Evolutionary conservation across 1,284 basidiomycete species (phyloP), one percentile per base, ranked within the genome.

Genomic region (Rhodotorula sp.): DNA sequence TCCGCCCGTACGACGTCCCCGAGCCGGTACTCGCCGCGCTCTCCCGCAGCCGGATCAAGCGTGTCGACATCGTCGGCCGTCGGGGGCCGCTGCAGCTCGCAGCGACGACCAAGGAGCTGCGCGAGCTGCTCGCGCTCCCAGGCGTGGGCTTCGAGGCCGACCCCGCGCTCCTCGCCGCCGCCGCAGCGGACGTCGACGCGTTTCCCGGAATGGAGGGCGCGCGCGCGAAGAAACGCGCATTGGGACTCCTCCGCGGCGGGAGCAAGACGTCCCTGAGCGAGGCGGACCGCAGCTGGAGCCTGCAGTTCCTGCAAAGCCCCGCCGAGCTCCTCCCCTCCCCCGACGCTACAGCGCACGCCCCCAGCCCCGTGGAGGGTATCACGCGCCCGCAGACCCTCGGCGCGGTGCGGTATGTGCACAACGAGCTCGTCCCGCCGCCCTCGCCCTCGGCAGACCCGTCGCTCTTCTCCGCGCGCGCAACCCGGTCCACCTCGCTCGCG

Each of bases 41-140:
- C 12, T 81, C 84, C 0, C 82, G 83, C 8, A 91, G 89, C 19
- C 76, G 83, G 10, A 87, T 99, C 34, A 84, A 87, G 74, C 88
- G 91, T 64, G 90, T 99, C 39, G 89, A 89, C 25, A 90, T 97
- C 59, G 85, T 96, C 41, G 96, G 89, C 0, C 84, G 97, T 53
- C 85, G 96, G 25, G 96, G 95, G 0, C 93, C 93, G 0, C 86
- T 90, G 5, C 91, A 98, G 80, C 90, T 93, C 0, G 91, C 94
- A 0, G 97, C 96, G 80, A 96, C 94, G 2, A 90, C 91, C 61
- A 98, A 98, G 82, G 97, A 99, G 82, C 85, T 97, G 6, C 85
- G 96, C 37, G 96, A 99, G 83, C 87, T 98, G 85, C 87, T 94
- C 76, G 87, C 86, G 59, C 86, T 98, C 25, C 85, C 88, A 2